These are phyloP conservation scores for Cenchrus purpureus DNA, from an alignment of 176 grass and related monocot species.

Conservation along the genomic window DNA sequence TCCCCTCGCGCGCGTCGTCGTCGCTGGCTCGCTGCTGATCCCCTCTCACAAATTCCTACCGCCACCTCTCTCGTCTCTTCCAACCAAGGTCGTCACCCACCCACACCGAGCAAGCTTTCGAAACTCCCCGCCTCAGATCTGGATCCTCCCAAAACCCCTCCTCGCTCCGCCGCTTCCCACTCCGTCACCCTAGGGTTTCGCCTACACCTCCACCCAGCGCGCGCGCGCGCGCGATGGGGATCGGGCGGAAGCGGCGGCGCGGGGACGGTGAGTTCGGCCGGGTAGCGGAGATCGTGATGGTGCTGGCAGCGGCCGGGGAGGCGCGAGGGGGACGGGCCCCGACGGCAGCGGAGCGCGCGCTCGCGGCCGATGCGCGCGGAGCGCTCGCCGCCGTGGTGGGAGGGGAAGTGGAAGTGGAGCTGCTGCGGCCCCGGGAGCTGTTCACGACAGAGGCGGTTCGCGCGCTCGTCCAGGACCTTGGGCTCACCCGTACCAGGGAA, in stretches of 20 bases:
- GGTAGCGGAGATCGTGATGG: conserved; percentile 82
- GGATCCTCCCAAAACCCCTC: conserved; percentile 11
- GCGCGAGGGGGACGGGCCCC: conserved; percentile 59
- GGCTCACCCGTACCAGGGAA: conserved; percentile 51
- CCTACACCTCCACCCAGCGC: background rate
- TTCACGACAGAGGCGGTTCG: conserved; percentile 63
- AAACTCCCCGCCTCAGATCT: conserved; percentile 9
- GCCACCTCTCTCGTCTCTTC: conserved; percentile 27
- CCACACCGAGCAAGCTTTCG: conserved; percentile 45
- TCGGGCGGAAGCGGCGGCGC: conserved; percentile 47
- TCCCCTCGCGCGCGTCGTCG: background rate
- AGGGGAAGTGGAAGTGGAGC: conserved; percentile 17
- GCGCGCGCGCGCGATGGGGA: conserved; percentile 18
- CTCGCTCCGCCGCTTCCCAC: background rate
- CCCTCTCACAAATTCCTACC: conserved; percentile 17
- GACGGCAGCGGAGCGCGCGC: conserved; percentile 63
- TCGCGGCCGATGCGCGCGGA: conserved; percentile 53
- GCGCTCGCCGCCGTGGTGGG: conserved; percentile 53
- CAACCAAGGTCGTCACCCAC: conserved; percentile 43
- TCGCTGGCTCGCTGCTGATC: background rate
- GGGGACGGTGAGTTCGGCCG: conserved; percentile 41
- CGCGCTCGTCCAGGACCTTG: conserved; percentile 77
- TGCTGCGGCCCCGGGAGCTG: conserved; percentile 64
- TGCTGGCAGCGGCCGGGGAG: conserved; percentile 59
- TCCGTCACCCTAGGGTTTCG: conserved; percentile 28